phyloP scores from a whole-genome alignment of 129 eudicot species.

The Logfia minima region DNA sequence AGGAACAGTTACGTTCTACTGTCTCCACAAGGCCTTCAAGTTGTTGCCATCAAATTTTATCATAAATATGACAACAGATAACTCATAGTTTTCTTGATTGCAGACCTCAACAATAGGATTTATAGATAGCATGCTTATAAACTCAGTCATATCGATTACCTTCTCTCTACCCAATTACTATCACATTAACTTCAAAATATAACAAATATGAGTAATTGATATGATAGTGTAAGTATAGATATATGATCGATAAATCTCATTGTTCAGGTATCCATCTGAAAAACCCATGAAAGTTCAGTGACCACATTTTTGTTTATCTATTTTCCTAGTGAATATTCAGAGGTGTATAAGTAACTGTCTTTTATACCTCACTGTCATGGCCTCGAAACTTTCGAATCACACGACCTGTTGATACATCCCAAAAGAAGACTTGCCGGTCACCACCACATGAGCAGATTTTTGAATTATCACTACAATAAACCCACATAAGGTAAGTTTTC shows the following conservation, averaged over 20 bases:
- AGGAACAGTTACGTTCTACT: background rate
- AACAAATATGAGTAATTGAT: constrained; percentile 18
- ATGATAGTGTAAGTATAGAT: background rate
- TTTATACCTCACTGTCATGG: constrained; percentile 90
- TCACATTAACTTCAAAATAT: background rate
- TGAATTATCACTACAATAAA: constrained; percentile 76
- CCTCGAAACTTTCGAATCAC: constrained; percentile 95
- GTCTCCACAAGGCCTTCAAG: constrained; percentile 11
- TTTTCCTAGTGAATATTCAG: background rate
- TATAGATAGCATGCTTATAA: background rate
- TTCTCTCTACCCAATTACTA: constrained; percentile 4
- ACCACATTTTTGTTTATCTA: background rate
- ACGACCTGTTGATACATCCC: constrained; percentile 95
- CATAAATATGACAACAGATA: background rate
- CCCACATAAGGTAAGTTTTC: background rate
- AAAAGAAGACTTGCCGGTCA: constrained; percentile 91
- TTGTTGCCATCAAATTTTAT: background rate
- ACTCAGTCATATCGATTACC: background rate
- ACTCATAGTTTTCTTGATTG: constrained; percentile 1
- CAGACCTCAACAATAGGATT: constrained; percentile 12
- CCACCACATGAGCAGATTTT: constrained; percentile 92
- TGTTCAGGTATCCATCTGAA: constrained; percentile 1
- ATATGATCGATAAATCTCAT: constrained; percentile 1
- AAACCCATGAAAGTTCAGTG: background rate
- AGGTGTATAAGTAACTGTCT: background rate